phyloP scores from a whole-genome alignment of 495 filamentous ascomycete genomes.

The Neurospora pannonica region DNA sequence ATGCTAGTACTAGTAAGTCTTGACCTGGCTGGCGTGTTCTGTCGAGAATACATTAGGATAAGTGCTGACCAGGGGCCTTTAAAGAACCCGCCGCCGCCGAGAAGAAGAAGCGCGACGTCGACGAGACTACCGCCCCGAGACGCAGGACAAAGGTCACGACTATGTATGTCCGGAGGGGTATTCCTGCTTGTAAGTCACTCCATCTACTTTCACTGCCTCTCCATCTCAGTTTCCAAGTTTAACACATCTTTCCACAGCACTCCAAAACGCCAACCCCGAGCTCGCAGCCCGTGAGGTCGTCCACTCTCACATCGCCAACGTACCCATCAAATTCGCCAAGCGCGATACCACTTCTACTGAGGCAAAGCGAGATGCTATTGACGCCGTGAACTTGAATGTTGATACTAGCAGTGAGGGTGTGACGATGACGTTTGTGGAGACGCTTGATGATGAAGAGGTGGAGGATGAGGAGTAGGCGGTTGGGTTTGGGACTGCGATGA shows the following conservation, averaged over 20 bases:
- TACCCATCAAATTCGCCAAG: constrained; percentile 15
- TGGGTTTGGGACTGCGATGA: background rate
- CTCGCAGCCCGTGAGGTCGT: constrained; percentile 19
- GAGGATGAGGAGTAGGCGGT: constrained; percentile 5
- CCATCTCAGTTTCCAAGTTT: constrained; percentile 1
- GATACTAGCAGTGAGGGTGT: constrained; percentile 33
- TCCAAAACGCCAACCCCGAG: constrained; percentile 24
- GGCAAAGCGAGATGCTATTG: constrained; percentile 11
- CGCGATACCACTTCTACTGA: constrained; percentile 9
- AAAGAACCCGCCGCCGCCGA: background rate
- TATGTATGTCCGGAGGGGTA: constrained; percentile 39
- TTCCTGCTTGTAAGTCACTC: constrained; percentile 29
- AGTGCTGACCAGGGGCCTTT: too few species aligned
- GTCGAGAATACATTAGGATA: too few species aligned
- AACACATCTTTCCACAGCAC: constrained; percentile 15
- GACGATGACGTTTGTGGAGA: constrained; percentile 42
- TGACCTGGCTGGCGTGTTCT: too few species aligned
- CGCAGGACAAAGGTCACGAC: constrained; percentile 38
- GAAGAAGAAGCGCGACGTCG: constrained; percentile 18
- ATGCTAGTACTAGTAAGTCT: constrained; percentile 16
- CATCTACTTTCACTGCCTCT: background rate
- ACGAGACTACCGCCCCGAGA: constrained; percentile 19
- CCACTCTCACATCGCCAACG: constrained; percentile 11
- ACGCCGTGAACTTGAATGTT: constrained; percentile 41
- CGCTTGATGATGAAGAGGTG: constrained; percentile 29